phyloP scores from a whole-genome alignment of 768 basidiomycete genomes.

The Serendipita sp. region DNA sequence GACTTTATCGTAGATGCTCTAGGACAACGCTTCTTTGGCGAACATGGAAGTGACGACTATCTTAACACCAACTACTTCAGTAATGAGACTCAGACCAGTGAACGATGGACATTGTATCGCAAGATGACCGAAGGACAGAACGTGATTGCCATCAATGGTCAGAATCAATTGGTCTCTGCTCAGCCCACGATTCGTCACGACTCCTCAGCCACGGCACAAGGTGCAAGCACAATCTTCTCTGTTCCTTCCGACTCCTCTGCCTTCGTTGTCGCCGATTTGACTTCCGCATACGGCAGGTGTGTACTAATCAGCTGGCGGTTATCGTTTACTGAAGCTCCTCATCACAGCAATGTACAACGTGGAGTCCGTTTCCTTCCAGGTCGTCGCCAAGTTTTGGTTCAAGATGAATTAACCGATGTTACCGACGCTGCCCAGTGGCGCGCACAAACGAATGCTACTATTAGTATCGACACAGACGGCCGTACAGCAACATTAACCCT shows the following conservation, averaged over 20 bases:
- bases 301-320: neutral
- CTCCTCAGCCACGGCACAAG: conserved; percentile 23
- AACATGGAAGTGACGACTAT: conserved; percentile 26
- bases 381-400: conserved; percentile 26
- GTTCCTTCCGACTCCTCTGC: conserved; percentile 18
- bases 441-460: conserved; percentile 29
- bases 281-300: conserved; percentile 16
- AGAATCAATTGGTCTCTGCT: conserved; percentile 24
- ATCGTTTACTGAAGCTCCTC: neutral
- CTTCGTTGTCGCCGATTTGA: conserved; percentile 25
- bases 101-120: conserved; percentile 27
- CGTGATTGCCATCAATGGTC: conserved; percentile 23
- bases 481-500: conserved; percentile 61
- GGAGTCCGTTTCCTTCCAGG: conserved; percentile 28
- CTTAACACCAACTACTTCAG: conserved; percentile 23
- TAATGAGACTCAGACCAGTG: conserved; percentile 20
- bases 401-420: conserved; percentile 23
- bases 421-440: conserved; percentile 21
- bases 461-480: conserved; percentile 23
- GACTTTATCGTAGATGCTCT: conserved; percentile 30
- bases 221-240: conserved; percentile 20
- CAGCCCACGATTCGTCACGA: conserved; percentile 18
- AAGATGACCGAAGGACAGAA: conserved; percentile 31
- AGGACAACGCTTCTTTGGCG: conserved; percentile 27
- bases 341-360: conserved; percentile 18